A percentile compares a stretch with the other conserved stretches of the same genome.
phyloP scores from a whole-genome alignment of 78 protist genomes.

The Isochrysis galbana region DNA sequence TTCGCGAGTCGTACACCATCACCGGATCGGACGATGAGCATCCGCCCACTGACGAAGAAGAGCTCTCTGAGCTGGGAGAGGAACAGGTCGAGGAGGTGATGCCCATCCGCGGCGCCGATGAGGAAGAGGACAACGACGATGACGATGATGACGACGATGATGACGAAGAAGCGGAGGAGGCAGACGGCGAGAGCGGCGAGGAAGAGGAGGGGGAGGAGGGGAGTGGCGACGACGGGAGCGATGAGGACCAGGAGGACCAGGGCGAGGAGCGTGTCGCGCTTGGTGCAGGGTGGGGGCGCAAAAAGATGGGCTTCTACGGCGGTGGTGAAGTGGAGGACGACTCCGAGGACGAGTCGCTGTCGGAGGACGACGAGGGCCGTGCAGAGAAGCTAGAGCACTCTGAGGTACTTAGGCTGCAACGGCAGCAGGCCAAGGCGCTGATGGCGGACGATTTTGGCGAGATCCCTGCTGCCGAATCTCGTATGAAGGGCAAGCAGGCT shows the following conservation, averaged over 20 bases:
- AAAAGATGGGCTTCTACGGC: slow-evolving; percentile 15
- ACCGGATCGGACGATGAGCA: neutral
- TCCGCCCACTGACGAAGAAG: neutral
- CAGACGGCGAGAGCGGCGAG: neutral
- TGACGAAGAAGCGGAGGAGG: neutral
- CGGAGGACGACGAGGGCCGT: neutral
- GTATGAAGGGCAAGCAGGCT: neutral
- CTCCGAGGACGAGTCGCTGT: neutral
- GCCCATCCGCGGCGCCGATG: neutral
- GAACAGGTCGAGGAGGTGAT: neutral
- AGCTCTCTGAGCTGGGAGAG: neutral
- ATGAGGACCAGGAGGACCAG: neutral
- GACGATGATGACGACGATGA: neutral
- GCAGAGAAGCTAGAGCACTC: slow-evolving; percentile 31
- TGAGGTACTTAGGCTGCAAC: slow-evolving; percentile 38
- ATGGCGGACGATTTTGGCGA: slow-evolving; percentile 20
- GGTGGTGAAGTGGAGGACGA: slow-evolving; percentile 24
- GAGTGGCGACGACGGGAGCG: neutral
- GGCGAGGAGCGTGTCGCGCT: neutral
- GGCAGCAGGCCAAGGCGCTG: neutral
- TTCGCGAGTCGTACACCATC: too few species aligned
- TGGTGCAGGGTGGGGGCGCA: neutral
- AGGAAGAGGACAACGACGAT: neutral
- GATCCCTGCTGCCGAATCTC: neutral
- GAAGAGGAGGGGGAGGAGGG: neutral